Percentiles rank a stretch among this genome's conserved stretches.
These are phyloP conservation scores for Phytophthora hibernalis DNA, from an alignment of 352 stramenopile species.

Conservation along the genomic window DNA sequence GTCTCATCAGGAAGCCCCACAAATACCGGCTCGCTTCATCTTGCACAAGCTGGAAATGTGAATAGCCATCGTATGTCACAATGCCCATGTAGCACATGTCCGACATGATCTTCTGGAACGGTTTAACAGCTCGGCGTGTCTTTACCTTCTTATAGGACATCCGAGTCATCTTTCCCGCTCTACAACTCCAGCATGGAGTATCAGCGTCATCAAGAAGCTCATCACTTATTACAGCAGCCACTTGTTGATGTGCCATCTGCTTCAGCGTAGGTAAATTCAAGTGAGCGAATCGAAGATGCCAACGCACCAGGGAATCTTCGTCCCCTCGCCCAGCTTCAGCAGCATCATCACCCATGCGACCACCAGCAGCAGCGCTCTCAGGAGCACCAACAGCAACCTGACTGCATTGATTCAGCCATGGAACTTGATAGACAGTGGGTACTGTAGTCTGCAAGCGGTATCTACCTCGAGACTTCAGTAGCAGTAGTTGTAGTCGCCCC, in stretches of 20 bases:
- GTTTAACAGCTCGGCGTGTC: conserved; percentile 1
- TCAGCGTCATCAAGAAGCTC: not conserved
- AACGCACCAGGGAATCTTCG: conserved; percentile 1
- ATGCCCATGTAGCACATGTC: no score
- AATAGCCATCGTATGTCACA: no score
- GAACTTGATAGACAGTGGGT: not conserved
- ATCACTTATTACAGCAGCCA: not conserved
- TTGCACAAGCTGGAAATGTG: no score
- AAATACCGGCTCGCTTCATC: conserved; percentile 9
- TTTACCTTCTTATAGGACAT: conserved; percentile 9
- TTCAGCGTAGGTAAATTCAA: not conserved
- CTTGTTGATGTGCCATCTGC: conserved; percentile 6
- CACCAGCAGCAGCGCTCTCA: not conserved
- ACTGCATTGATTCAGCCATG: conserved; percentile 1
- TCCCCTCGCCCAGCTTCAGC: no score
- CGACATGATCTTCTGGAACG: no score
- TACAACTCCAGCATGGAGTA: not conserved
- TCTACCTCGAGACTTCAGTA: conserved; percentile 2
- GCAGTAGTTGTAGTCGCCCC: not conserved
- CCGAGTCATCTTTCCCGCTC: not conserved
- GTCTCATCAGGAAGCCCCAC: conserved; percentile 18
- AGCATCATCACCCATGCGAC: not conserved
- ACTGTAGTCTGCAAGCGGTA: conserved; percentile 1
- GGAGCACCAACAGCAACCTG: not conserved
- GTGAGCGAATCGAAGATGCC: no score